phyloP scores from a whole-genome alignment of 257 asterid genomes.

The Solanum okadae region DNA sequence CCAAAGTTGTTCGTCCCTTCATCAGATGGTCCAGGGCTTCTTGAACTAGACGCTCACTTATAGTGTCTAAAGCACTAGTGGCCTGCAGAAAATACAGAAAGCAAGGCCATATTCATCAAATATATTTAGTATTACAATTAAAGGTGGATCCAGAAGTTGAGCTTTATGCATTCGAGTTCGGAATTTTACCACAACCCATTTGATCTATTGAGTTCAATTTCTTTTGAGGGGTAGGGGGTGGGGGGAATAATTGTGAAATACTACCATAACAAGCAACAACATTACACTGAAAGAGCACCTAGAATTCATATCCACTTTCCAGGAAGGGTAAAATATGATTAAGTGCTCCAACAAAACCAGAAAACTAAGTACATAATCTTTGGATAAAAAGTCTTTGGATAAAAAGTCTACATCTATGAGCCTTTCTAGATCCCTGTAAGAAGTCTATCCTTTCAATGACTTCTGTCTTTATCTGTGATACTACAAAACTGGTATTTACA shows the following conservation, averaged over 20 bases:
- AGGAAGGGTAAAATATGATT: neutral
- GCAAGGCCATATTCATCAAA: neutral
- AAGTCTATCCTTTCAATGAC: no score
- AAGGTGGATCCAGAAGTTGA: neutral
- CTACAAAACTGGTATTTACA: no score
- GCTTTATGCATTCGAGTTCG: neutral
- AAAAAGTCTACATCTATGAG: no score
- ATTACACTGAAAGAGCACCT: neutral
- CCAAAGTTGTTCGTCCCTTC: slow-evolving; percentile 95
- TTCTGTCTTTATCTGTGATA: no score
- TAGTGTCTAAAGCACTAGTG: slow-evolving; percentile 87
- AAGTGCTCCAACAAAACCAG: neutral
- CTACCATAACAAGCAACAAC: neutral
- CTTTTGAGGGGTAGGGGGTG: neutral
- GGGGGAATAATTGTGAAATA: neutral
- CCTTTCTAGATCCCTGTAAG: no score
- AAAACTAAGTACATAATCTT: neutral
- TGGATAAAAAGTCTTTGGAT: no score
- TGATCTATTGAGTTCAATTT: neutral
- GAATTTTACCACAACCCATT: neutral
- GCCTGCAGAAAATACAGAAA: slow-evolving; percentile 43
- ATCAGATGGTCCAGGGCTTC: slow-evolving; percentile 76
- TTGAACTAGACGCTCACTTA: slow-evolving; percentile 90
- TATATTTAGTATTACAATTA: neutral
- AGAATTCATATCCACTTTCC: neutral